A percentile compares a stretch with the other conserved stretches of the same genome.
Evolutionary conservation across 306 rosid genomes (phyloP).

Genomic region (Fragaria iinumae): DNA sequence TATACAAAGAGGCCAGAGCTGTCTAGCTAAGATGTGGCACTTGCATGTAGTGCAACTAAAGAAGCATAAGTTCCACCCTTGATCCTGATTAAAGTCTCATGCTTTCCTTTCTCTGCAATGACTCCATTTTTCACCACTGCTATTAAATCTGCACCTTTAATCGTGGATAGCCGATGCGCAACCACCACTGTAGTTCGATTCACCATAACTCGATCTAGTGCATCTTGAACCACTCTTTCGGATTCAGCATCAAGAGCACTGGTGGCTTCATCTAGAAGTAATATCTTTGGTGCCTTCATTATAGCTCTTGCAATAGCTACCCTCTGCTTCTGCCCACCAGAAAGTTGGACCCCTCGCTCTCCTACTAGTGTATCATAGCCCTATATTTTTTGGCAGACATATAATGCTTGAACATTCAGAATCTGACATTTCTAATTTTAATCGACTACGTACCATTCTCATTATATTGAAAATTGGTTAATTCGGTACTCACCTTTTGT

Average conservation of each 20-base stretch:
- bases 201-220: background rate
- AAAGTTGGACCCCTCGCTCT: constrained; percentile 66
- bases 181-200: background rate
- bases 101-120: constrained; percentile 4
- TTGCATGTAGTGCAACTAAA: background rate
- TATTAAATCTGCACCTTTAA: background rate
- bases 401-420: background rate
- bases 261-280: constrained; percentile 75
- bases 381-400: constrained; percentile 27
- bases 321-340: constrained; percentile 88
- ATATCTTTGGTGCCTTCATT: constrained; percentile 59
- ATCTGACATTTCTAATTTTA: background rate
- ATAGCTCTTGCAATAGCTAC: constrained; percentile 79
- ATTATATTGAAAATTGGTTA: background rate
- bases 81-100: background rate
- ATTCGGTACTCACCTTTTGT: constrained; percentile 44
- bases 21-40: background rate
- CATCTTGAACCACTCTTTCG: constrained; percentile 56
- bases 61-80: background rate
- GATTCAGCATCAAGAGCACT: constrained; percentile 91
- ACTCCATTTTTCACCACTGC: background rate
- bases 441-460: background rate
- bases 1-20: background rate
- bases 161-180: background rate
- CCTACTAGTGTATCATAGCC: constrained; percentile 75